These are phyloP conservation scores for Nadsonia commutata DNA, from an alignment of 1,139 yeast species.

Conservation along the genomic window DNA sequence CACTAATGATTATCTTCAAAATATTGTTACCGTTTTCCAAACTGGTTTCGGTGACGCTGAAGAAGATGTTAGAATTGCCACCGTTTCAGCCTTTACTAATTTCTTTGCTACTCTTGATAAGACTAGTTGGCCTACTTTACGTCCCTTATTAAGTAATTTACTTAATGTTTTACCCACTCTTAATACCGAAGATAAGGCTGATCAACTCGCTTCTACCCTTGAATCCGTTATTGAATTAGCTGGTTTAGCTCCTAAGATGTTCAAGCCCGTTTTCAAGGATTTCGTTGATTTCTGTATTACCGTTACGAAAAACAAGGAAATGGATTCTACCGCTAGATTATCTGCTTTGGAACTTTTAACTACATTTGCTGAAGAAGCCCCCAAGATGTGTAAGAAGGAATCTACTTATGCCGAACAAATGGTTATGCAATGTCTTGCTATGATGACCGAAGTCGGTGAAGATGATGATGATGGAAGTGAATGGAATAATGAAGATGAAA, in stretches of 20 bases:
- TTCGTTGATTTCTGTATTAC: constrained; percentile 72
- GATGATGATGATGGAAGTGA: constrained; percentile 72
- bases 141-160: constrained; percentile 68
- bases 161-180: constrained; percentile 79
- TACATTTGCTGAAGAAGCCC: constrained; percentile 84
- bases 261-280: constrained; percentile 76
- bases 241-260: constrained; percentile 88
- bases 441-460: constrained; percentile 87
- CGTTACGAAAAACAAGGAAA: constrained; percentile 65
- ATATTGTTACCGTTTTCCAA: constrained; percentile 55
- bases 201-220: constrained; percentile 72
- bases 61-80: constrained; percentile 80
- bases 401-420: constrained; percentile 56
- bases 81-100: constrained; percentile 85
- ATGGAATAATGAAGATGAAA: constrained; percentile 74
- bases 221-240: constrained; percentile 83
- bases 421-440: constrained; percentile 57
- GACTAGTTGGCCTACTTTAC: constrained; percentile 57
- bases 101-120: constrained; percentile 75
- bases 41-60: constrained; percentile 63
- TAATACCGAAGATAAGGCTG: constrained; percentile 61
- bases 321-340: constrained; percentile 67
- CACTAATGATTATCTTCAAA: constrained; percentile 23
- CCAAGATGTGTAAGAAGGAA: constrained; percentile 83
- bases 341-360: constrained; percentile 81